Evolutionary conservation across 345 rosid species (phyloP).

Genomic region (Geranium brycei): DNA sequence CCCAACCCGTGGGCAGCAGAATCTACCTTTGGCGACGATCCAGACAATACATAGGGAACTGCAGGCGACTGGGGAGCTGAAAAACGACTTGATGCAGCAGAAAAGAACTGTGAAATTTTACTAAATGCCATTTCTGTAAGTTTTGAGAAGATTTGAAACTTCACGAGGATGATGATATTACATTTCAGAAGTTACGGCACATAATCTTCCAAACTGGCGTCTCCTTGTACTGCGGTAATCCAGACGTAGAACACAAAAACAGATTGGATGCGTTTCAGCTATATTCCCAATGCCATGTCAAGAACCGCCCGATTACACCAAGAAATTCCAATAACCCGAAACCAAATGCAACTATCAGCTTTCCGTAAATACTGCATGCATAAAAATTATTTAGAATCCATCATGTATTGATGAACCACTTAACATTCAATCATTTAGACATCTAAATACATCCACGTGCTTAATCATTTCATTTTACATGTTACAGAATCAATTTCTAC

Average conservation of each 20-base stretch:
- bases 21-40: slow-evolving; percentile 28
- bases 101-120: slow-evolving; percentile 38
- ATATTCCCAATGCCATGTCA: too few relatives aligned
- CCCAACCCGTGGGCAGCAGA: slow-evolving; percentile 22
- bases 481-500: background rate
- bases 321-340: background rate
- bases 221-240: background rate
- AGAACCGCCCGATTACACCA: background rate
- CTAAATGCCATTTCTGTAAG: slow-evolving; percentile 45
- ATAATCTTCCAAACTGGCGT: background rate
- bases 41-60: slow-evolving; percentile 34
- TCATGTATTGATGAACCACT: background rate
- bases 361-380: background rate
- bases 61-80: slow-evolving; percentile 28
- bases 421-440: background rate
- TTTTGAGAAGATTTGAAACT: background rate
- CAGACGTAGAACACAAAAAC: background rate
- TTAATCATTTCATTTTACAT: too few relatives aligned
- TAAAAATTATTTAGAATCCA: background rate
- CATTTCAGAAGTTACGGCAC: background rate
- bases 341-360: background rate
- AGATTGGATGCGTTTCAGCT: too few relatives aligned
- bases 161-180: background rate
- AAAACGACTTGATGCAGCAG: slow-evolving; percentile 25
- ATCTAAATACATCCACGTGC: background rate